A percentile compares a stretch with the other conserved stretches of the same genome.
phyloP scores from a whole-genome alignment of 2,329 filamentous ascomycete species.

The Penicillium sp. region DNA sequence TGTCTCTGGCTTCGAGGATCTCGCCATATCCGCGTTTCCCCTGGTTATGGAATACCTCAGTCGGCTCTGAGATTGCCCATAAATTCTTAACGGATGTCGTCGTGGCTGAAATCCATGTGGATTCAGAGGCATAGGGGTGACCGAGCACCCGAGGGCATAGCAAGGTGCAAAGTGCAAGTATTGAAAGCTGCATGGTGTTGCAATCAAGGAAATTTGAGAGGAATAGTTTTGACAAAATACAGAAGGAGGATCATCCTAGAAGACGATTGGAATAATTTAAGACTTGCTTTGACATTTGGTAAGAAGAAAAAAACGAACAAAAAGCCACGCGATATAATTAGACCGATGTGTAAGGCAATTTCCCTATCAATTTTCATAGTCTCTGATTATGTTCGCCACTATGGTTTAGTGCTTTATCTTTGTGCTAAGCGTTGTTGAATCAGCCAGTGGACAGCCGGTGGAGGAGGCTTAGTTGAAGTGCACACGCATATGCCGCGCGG shows the following conservation, averaged over 20 bases:
- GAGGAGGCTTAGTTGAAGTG: neutral
- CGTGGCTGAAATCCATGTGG: neutral
- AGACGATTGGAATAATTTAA: neutral
- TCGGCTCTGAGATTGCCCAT: neutral
- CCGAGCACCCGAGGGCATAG: neutral
- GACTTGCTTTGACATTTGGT: neutral
- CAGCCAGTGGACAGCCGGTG: neutral
- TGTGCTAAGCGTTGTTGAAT: neutral
- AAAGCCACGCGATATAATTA: neutral
- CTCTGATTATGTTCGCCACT: neutral
- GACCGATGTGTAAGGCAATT: neutral
- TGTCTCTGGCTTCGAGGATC: neutral
- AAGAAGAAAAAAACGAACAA: neutral
- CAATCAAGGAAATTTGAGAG: neutral
- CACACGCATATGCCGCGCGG: neutral
- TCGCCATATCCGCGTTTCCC: neutral
- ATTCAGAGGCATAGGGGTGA: neutral
- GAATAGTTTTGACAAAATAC: neutral
- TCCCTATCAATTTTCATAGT: neutral
- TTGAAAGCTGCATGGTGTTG: neutral
- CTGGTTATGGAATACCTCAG: neutral
- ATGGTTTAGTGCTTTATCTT: slow-evolving; percentile 1
- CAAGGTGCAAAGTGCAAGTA: neutral
- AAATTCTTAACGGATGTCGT: neutral
- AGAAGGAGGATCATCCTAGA: neutral